Conservation (phyloP, 1,284 basidiomycete species). For the Leccinum solheimii region DNA sequence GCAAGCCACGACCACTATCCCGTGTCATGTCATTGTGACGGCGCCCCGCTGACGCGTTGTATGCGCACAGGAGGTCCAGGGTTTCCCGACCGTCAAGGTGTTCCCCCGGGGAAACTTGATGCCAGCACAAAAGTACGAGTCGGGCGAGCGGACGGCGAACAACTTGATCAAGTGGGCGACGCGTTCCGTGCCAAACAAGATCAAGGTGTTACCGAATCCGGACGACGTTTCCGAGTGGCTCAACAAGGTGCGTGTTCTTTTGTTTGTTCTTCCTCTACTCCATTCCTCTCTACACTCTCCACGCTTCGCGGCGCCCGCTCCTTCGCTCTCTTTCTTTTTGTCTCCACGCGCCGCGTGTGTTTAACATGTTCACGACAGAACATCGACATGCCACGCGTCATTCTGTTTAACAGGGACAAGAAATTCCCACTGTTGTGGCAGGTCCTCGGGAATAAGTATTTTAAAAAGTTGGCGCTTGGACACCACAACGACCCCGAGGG, state of each 20-base stretch:
- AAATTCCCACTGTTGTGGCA: constrained; percentile 86
- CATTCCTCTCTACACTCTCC: no score
- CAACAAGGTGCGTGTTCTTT: constrained; percentile 48
- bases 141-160: constrained; percentile 69
- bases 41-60: not conserved
- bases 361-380: constrained; percentile 40
- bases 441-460: constrained; percentile 76
- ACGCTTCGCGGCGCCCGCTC: not conserved
- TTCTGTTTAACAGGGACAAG: constrained; percentile 76
- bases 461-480: constrained; percentile 65
- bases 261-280: not conserved
- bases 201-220: constrained; percentile 63
- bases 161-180: constrained; percentile 79
- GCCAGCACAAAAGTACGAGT: constrained; percentile 69
- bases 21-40: no score
- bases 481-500: constrained; percentile 70
- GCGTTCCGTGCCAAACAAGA: constrained; percentile 67
- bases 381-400: constrained; percentile 57
- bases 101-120: constrained; percentile 74
- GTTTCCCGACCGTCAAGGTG: constrained; percentile 91
- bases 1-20: no score
- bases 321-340: not conserved
- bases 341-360: not conserved
- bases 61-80: constrained; percentile 66
- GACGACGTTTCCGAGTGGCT: constrained; percentile 64